Percentiles rank a stretch among this genome's conserved stretches.
Conservation (phyloP, 2,329 filamentous ascomycete species). For the Hypoxylon sp. region DNA sequence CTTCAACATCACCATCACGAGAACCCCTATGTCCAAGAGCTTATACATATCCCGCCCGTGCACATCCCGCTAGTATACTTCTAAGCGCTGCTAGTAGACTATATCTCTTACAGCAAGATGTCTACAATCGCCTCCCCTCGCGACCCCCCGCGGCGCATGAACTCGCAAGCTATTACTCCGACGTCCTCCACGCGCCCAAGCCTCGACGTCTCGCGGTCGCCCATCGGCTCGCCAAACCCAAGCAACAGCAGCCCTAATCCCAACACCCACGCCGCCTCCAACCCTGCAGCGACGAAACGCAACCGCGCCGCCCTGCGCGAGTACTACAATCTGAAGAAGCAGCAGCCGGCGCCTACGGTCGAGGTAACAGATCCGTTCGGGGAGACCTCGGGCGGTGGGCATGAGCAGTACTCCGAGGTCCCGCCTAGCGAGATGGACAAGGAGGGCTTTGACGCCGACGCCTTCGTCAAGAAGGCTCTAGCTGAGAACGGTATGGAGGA, state of each 20-base stretch:
- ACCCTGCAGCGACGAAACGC: slow-evolving; percentile 62
- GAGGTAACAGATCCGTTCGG: slow-evolving; percentile 61
- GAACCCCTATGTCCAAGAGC: slow-evolving; percentile 2
- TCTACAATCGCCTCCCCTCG: slow-evolving; percentile 76
- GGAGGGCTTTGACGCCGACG: slow-evolving; percentile 78
- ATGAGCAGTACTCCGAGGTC: slow-evolving; percentile 67
- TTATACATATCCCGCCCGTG: background rate
- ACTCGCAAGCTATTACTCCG: slow-evolving; percentile 70
- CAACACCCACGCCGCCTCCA: slow-evolving; percentile 49
- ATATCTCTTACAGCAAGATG: slow-evolving; percentile 59
- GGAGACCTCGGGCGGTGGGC: slow-evolving; percentile 48
- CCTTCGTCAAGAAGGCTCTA: slow-evolving; percentile 74
- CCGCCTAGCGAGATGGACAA: slow-evolving; percentile 80
- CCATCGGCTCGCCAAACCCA: slow-evolving; percentile 68
- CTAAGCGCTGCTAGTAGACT: background rate
- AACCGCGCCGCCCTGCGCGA: slow-evolving; percentile 92
- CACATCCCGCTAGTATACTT: background rate
- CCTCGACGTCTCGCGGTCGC: slow-evolving; percentile 75
- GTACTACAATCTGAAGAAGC: slow-evolving; percentile 87
- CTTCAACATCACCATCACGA: slow-evolving; percentile 16
- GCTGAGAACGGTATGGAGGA: slow-evolving; percentile 76
- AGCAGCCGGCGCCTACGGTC: slow-evolving; percentile 57
- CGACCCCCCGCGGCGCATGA: slow-evolving; percentile 70
- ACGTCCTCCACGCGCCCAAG: slow-evolving; percentile 83
- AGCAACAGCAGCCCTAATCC: slow-evolving; percentile 49